phyloP scores from a whole-genome alignment of 345 rosid species.

The Syzygium oleosum region DNA sequence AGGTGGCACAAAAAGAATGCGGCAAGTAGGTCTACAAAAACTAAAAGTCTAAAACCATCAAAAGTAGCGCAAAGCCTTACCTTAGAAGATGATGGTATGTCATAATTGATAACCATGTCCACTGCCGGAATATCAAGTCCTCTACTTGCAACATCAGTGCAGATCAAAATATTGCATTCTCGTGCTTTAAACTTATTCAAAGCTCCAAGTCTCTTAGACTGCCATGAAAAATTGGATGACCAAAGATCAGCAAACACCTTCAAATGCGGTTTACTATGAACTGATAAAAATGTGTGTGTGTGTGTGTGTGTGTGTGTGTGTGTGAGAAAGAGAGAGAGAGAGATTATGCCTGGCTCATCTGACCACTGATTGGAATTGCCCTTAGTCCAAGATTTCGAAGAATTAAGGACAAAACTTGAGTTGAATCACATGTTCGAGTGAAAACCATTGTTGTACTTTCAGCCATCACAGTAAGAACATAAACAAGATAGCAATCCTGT shows the following conservation, averaged over 20 bases:
- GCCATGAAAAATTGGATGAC: slow-evolving; percentile 5
- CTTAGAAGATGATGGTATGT: slow-evolving; percentile 81
- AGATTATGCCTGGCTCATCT: slow-evolving; percentile 73
- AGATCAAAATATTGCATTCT: slow-evolving; percentile 85
- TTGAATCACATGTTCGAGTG: slow-evolving; percentile 88
- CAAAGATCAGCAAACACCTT: not conserved
- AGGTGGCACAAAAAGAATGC: not conserved
- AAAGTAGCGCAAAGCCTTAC: slow-evolving; percentile 10
- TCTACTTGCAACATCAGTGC: slow-evolving; percentile 97
- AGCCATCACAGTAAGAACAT: slow-evolving; percentile 62
- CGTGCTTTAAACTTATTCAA: slow-evolving; percentile 89
- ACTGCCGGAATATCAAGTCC: slow-evolving; percentile 97
- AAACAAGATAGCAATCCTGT: slow-evolving; percentile 93
- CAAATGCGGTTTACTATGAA: not conserved
- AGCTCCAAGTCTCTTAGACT: slow-evolving; percentile 95
- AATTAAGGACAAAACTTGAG: slow-evolving; percentile 58
- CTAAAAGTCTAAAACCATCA: not conserved
- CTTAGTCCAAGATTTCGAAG: slow-evolving; percentile 85
- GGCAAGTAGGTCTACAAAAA: not conserved
- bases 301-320: not conserved
- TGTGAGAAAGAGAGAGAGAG: not conserved
- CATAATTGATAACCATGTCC: slow-evolving; percentile 93
- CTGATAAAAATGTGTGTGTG: not conserved
- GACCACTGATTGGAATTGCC: slow-evolving; percentile 97
- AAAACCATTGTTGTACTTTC: slow-evolving; percentile 85